A percentile compares a stretch with the other conserved stretches of the same genome.
Conservation (phyloP, 176 grass and related monocot genomes). For the Zizania latifolia region DNA sequence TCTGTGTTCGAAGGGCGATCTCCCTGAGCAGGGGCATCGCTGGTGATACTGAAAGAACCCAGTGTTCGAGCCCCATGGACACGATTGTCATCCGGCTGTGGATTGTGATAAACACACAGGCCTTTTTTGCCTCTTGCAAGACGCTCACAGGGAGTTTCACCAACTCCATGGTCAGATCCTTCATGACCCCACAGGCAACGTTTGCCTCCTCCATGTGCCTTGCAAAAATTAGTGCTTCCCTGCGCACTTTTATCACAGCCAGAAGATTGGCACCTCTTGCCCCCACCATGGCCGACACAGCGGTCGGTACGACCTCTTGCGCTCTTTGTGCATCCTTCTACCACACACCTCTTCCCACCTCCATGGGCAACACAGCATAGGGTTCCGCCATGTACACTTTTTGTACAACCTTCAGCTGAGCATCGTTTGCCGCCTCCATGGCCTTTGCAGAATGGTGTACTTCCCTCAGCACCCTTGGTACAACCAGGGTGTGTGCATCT, state of each 20-base stretch:
- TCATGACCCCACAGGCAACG: slow-evolving; percentile 59
- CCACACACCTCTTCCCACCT: slow-evolving; percentile 73
- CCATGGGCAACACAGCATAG: slow-evolving; percentile 76
- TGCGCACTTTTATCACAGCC: slow-evolving; percentile 73
- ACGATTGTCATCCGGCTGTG: slow-evolving; percentile 44
- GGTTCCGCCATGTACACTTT: slow-evolving; percentile 83
- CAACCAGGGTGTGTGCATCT: slow-evolving; percentile 58
- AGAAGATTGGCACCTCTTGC: slow-evolving; percentile 54
- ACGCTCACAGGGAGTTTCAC: slow-evolving; percentile 41
- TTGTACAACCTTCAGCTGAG: slow-evolving; percentile 44
- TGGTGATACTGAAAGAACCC: background rate
- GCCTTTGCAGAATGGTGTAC: slow-evolving; percentile 74
- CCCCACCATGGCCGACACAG: slow-evolving; percentile 84
- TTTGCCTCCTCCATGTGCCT: slow-evolving; percentile 71
- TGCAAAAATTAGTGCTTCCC: slow-evolving; percentile 87
- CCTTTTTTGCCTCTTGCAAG: slow-evolving; percentile 64
- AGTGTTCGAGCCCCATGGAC: slow-evolving; percentile 72
- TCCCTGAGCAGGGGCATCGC: background rate
- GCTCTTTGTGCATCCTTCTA: slow-evolving; percentile 59
- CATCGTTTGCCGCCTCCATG: slow-evolving; percentile 90
- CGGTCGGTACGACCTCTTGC: slow-evolving; percentile 64
- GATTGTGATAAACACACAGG: slow-evolving; percentile 45
- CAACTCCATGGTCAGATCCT: slow-evolving; percentile 33
- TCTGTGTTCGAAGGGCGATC: background rate
- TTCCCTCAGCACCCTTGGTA: slow-evolving; percentile 75